Conservation (phyloP, 2,329 filamentous ascomycete species). For the Sporothrix dimorphospora region DNA sequence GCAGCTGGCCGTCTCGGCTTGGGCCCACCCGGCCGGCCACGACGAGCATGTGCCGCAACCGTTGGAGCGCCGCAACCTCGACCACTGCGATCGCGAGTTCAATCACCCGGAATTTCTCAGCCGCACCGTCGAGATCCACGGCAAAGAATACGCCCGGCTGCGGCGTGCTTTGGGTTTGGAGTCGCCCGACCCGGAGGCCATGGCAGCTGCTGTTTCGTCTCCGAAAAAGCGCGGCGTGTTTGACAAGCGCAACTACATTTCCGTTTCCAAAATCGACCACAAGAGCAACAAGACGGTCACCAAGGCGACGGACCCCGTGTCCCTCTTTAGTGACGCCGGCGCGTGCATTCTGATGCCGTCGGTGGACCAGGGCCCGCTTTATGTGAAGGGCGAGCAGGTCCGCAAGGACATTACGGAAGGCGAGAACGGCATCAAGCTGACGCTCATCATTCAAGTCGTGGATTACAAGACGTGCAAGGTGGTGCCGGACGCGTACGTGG, state of each 20-base stretch:
- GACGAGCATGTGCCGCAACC: slow-evolving; percentile 34
- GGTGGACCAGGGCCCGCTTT: slow-evolving; percentile 55
- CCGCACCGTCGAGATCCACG: slow-evolving; percentile 39
- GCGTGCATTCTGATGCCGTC: slow-evolving; percentile 52
- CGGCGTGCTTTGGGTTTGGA: slow-evolving; percentile 36
- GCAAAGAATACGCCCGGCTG: slow-evolving; percentile 37
- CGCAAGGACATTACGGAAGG: slow-evolving; percentile 53
- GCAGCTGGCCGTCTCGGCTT: slow-evolving; percentile 35
- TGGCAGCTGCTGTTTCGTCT: neutral
- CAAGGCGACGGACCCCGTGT: slow-evolving; percentile 39
- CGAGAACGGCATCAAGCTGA: slow-evolving; percentile 52
- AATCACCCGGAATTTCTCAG: slow-evolving; percentile 37
- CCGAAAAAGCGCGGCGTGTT: neutral
- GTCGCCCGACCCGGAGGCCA: slow-evolving; percentile 31
- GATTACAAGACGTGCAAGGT: slow-evolving; percentile 58
- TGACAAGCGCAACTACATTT: slow-evolving; percentile 39
- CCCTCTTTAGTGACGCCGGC: slow-evolving; percentile 44
- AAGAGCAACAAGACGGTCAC: slow-evolving; percentile 41
- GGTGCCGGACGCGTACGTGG: slow-evolving; percentile 51
- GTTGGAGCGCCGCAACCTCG: slow-evolving; percentile 38
- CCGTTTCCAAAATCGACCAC: slow-evolving; percentile 40
- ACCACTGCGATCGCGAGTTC: slow-evolving; percentile 39
- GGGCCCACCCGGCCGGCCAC: slow-evolving; percentile 39
- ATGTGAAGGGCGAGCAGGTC: slow-evolving; percentile 55
- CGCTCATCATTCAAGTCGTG: slow-evolving; percentile 57